A percentile compares a stretch with the other conserved stretches of the same genome.
Evolutionary conservation across 345 rosid species (phyloP).

Genomic region (Euphorbia peplus): DNA sequence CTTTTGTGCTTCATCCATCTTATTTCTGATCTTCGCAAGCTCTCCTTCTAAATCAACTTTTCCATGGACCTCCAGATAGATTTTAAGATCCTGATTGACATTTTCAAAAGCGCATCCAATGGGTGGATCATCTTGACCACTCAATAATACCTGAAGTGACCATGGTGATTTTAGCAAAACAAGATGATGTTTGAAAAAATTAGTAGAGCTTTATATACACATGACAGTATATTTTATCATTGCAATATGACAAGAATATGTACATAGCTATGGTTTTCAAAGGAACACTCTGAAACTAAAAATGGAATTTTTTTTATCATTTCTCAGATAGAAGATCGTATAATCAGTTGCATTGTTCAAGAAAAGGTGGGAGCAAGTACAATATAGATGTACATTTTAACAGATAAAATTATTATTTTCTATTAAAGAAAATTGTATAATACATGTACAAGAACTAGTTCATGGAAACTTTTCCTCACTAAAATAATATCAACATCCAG

Average conservation of each 20-base stretch:
- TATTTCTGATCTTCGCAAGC: conserved; percentile 60
- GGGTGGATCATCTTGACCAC: conserved; percentile 67
- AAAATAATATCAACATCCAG: too few species aligned
- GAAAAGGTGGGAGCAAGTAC: too few species aligned
- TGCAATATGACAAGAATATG: not conserved
- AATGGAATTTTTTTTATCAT: too few species aligned
- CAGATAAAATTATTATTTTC: not conserved
- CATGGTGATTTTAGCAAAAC: not conserved
- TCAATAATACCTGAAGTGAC: conserved; percentile 54
- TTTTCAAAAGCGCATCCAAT: conserved; percentile 71
- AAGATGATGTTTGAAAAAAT: not conserved
- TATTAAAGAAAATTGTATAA: not conserved
- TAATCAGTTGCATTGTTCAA: too few species aligned
- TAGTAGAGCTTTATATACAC: not conserved
- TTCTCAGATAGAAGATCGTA: not conserved
- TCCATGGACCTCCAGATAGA: conserved; percentile 77
- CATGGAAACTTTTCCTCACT: not conserved
- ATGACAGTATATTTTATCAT: not conserved
- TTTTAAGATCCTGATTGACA: conserved; percentile 74
- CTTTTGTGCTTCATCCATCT: conserved; percentile 67
- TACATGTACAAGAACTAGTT: not conserved
- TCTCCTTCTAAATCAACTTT: conserved; percentile 57
- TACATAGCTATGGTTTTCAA: not conserved
- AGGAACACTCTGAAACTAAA: too few species aligned
- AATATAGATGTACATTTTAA: not conserved